Evolutionary conservation across 371 early-diverging fungal species (phyloP), one percentile per base, ranked within the genome.

Genomic region (Batkoa obscura): DNA sequence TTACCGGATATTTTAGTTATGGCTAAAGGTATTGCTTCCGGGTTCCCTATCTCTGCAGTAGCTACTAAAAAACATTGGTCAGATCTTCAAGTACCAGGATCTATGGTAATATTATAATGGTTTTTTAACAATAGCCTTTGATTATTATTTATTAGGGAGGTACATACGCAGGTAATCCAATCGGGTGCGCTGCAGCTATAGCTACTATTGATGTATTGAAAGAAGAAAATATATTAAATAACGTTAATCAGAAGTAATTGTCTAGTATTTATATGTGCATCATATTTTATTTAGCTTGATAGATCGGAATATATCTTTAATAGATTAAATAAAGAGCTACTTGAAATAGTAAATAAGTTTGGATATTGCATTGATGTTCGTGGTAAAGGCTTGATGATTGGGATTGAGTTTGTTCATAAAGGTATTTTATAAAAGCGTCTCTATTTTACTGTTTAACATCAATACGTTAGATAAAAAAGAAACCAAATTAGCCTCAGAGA

Each of bases 371-470:
- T 63, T 12, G 72, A 77, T 55, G 63, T 77, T 52, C 73, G 78
- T 57, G 78, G 78, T 52, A 59, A 69, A 17, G 78, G 78, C 51
- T 57, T 77, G n/a, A 74, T 77, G 74, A 70, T 75, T 62, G 78
- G 78, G 56, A 61, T 77, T 42, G 75, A 75, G 52, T 77, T 75
- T 55, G 55, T 67, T 61, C 64, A 66, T 35, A 43, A 15, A 50
- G 48, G 33, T 9, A n/a, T 23, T 0, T 3, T 31, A 6, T 6
- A 15, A 6, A 8, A 39, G 32, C 41, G 42, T 33, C 41, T 13
- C 47, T 23, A 33, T 10, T 33, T 9, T 43, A 3, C 30, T 5
- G 8, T 6, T 17, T 32, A 6, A 23, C 23, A 23, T 9, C 32
- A 17, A 17, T 30, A 8, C 9, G 17, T 6, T 38, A 12, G 9